Base-by-base conservation (phyloP, 2,329 filamentous ascomycete species). In the Raffaelea ambrosiae region DNA sequence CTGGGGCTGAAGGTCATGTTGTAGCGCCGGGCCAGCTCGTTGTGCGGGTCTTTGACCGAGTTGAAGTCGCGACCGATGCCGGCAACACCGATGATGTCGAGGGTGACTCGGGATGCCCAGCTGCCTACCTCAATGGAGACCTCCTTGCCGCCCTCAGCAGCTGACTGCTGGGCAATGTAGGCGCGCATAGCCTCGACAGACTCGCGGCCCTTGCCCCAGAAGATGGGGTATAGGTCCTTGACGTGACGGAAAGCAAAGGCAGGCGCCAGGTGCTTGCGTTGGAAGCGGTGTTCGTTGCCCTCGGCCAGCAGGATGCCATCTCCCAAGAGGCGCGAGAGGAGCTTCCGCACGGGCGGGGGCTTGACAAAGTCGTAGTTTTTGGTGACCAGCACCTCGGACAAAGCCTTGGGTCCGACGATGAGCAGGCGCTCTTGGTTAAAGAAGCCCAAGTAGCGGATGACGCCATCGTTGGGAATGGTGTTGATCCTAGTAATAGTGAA, bases 181-280 rank as follows among this genome's bases (percentile, higher is more conserved):
- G 66, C 62, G 1, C 71, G 74, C 62, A 95, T 82, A 44, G 75
- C 74, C 19, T 76, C 64, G 5, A 82, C 79, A 56, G 83, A 76
- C 60, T 91, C 83, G 8, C 75, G 64, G 1, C 83, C 77, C 65
- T 94, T 95, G 19, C 66, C 58, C 88, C 88, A 95, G 64, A 96
- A 95, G 5, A 85, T 68, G 0, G 88, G 84, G 57, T 94, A 93
- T 14, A 95, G 68, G 50, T 91, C 77, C 61, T 93, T 94, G 61
- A 95, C 72, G 58, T 94, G 86, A 20, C 88, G 78, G 59, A 88
- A 94, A n/a, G 81, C 75, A 63, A 95, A 95, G 2, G 88, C 86
- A 0, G 88, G 88, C 67, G 84, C 79, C 18, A 95, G 76, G 49
- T 84, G 81, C 61, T 86, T 89, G 42, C 90, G 77, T 67, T 89